These are phyloP conservation scores for Globisporangium rhizosaccharum DNA, from an alignment of 352 stramenopile species.

Conservation along the genomic window DNA sequence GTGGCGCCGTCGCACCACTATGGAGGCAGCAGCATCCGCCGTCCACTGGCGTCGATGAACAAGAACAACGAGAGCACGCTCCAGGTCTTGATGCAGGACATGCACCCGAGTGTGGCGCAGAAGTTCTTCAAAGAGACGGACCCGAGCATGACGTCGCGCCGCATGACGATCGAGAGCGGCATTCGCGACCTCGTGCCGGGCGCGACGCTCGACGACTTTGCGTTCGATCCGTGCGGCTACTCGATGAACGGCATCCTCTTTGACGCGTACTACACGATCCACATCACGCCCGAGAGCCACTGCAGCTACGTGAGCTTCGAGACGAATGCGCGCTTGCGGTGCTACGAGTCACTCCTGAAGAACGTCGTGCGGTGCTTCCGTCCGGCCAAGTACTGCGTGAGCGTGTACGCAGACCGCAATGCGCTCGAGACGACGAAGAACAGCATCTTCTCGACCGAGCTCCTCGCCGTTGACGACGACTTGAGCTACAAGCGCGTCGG, in stretches of 20 bases:
- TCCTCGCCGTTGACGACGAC: conserved; percentile 68
- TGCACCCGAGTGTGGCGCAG: conserved; percentile 73
- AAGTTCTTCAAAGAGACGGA: conserved; percentile 84
- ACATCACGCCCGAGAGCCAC: conserved; percentile 96
- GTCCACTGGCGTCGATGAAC: conserved; percentile 2
- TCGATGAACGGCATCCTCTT: conserved; percentile 99
- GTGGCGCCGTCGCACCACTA: neutral
- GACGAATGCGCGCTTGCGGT: conserved; percentile 91
- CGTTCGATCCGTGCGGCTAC: conserved; percentile 98
- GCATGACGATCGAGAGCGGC: conserved; percentile 93
- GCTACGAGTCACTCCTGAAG: conserved; percentile 91
- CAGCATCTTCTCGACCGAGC: conserved; percentile 70
- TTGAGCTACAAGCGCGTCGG: conserved; percentile 79
- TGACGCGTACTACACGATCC: conserved; percentile 98
- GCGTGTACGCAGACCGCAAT: conserved; percentile 92
- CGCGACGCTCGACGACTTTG: conserved; percentile 94
- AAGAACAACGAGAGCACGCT: conserved; percentile 61
- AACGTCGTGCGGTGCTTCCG: conserved; percentile 98
- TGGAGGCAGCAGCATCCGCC: neutral
- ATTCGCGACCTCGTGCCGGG: conserved; percentile 95
- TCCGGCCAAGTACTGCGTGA: conserved; percentile 96
- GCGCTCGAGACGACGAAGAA: conserved; percentile 60
- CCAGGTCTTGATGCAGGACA: conserved; percentile 85
- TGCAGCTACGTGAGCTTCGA: conserved; percentile 98
- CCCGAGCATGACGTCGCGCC: conserved; percentile 60